phyloP scores from a whole-genome alignment of 805 yeast species.

The Cyberlindnera misumaiensis region DNA sequence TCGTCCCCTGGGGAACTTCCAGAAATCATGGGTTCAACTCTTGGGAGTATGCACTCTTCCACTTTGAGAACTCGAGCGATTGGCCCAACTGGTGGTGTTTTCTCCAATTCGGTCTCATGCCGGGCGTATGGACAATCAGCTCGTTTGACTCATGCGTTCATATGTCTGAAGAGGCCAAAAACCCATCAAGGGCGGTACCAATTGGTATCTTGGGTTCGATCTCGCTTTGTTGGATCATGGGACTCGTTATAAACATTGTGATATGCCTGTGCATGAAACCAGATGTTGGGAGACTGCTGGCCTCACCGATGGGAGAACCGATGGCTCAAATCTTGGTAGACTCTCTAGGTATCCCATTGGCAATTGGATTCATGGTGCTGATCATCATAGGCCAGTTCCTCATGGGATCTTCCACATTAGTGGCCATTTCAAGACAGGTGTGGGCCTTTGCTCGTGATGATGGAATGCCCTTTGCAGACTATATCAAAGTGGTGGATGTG shows the following conservation, averaged over 20 bases:
- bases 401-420: conserved; percentile 56
- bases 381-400: conserved; percentile 54
- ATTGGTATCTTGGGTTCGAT: conserved; percentile 57
- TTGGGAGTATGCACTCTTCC: conserved; percentile 48
- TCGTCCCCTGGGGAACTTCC: conserved; percentile 53
- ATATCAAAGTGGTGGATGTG: conserved; percentile 48
- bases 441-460: conserved; percentile 77
- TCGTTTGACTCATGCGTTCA: conserved; percentile 67
- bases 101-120: conserved; percentile 44
- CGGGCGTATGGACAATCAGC: conserved; percentile 69
- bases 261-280: conserved; percentile 43
- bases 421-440: conserved; percentile 62
- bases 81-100: conserved; percentile 57
- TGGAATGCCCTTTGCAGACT: conserved; percentile 53
- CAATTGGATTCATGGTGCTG: conserved; percentile 53
- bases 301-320: conserved; percentile 46
- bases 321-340: conserved; percentile 58
- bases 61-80: conserved; percentile 38
- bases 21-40: conserved; percentile 32
- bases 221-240: conserved; percentile 46
- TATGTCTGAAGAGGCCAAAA: conserved; percentile 62
- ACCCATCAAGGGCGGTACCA: conserved; percentile 57
- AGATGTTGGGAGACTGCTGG: conserved; percentile 26
- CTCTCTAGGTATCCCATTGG: conserved; percentile 57
- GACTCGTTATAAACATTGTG: conserved; percentile 49